Evolutionary conservation across 2,329 filamentous ascomycete species (phyloP), one percentile per base, ranked within the genome.

Genomic region (Fusarium begoniae): DNA sequence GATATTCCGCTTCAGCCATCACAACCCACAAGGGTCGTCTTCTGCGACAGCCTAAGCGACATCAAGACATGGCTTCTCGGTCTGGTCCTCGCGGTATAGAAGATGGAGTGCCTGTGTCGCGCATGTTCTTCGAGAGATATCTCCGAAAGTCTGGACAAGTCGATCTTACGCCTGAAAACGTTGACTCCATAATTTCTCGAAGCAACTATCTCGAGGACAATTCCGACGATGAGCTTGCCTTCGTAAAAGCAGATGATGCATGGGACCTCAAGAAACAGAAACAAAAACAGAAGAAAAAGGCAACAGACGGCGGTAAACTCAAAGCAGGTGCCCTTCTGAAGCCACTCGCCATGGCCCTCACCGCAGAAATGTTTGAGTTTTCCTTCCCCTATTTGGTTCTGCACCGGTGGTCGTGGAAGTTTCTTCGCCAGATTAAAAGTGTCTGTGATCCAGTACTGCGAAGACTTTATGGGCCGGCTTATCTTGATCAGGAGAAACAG

Each of bases 161-260:
- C n/a, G 5, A 24, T 7, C 41, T 44, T 2, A 24, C 10, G 0
- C 41, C n/a, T 8, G 41, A 44, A 5, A 44, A 44, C 3, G 41
- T 44, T 24, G 41, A 44, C n/a, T 11, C 41, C 5, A 44, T 44
- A 0, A 24, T 44, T 18, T 44, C 41, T 8, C 15, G n/a, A 24
- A 44, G 41, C 10, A 24, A 44, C n/a, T 44, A 44, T 10, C 41
- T 24, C 10, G n/a, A 24, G 24, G 41, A 44, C n/a, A 18, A 24
- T 24, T 44, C 41, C 6, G 41, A 44, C 2, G 41, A 24, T 12
- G 41, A 24, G 7, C 41, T 44, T 1, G 41, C 41, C 2, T 44
- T 44, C n/a, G 41, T 44, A 0, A 44, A 24, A 18, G 41, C 41
- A 0, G 15, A 12, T 0, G 5, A 8, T 12, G n/a, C 15, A 0